phyloP scores from a whole-genome alignment of 2,329 filamentous ascomycete genomes.

The Pseudofabraea citricarpa region DNA sequence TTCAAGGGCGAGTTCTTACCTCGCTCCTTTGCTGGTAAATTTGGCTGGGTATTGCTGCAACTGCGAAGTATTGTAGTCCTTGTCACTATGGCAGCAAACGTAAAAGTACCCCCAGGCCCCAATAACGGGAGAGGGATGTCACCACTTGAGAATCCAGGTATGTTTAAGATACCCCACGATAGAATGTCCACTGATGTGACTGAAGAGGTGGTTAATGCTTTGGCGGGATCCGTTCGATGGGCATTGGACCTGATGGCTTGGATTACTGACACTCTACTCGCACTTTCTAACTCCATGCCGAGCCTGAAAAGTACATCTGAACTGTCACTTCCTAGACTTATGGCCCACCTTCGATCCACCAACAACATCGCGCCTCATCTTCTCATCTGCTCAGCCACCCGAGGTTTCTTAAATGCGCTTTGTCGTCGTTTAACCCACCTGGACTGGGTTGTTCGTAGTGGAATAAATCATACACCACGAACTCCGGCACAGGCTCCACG shows the following conservation, averaged over 20 bases:
- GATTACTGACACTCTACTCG: constrained; percentile 54
- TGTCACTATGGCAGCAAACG: constrained; percentile 57
- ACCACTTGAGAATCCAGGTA: constrained; percentile 60
- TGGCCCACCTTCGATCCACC: constrained; percentile 45
- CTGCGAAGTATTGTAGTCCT: constrained; percentile 67
- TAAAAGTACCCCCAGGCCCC: constrained; percentile 34
- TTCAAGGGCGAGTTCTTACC: constrained; percentile 59
- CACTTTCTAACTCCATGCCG: constrained; percentile 44
- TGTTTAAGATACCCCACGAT: constrained; percentile 11
- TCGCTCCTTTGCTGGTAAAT: constrained; percentile 65
- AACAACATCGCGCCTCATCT: constrained; percentile 58
- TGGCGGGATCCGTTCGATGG: constrained; percentile 77
- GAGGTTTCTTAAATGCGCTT: constrained; percentile 65
- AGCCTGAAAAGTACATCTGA: constrained; percentile 39
- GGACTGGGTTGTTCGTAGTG: constrained; percentile 33
- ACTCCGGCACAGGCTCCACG: constrained; percentile 10
- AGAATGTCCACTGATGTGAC: constrained; percentile 1
- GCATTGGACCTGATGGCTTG: constrained; percentile 64
- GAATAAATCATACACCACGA: constrained; percentile 12
- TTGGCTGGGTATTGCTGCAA: constrained; percentile 71
- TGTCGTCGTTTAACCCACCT: constrained; percentile 60
- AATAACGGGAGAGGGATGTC: constrained; percentile 51
- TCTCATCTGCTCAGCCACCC: constrained; percentile 68
- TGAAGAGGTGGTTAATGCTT: constrained; percentile 64
- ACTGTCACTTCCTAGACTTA: constrained; percentile 42